These are phyloP conservation scores for Didymella pomorum DNA, from an alignment of 2,329 filamentous ascomycete genomes.

Conservation along the genomic window DNA sequence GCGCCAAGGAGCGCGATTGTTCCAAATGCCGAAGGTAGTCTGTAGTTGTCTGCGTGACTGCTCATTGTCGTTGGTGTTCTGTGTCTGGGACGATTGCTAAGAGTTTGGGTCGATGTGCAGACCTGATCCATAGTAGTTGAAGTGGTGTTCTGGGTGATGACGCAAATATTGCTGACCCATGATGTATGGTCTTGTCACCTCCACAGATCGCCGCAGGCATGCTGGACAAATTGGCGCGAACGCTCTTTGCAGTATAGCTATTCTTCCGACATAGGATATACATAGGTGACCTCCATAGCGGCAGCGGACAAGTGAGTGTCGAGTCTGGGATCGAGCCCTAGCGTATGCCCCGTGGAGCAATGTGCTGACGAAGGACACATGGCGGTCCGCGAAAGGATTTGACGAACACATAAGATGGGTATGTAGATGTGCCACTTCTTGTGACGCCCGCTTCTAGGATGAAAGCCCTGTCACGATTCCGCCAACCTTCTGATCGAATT, in stretches of 20 bases:
- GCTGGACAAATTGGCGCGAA: not conserved
- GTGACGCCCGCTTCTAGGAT: not conserved
- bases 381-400: not conserved
- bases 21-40: not conserved
- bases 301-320: not conserved
- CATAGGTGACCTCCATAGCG: not conserved
- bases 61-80: not conserved
- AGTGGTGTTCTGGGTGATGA: not conserved
- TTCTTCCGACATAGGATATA: not conserved
- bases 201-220: constrained; percentile 3
- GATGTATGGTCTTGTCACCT: not conserved
- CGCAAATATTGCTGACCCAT: constrained; percentile 1
- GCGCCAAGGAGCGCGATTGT: not conserved
- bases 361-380: not conserved
- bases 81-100: not conserved
- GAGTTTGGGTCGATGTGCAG: not conserved
- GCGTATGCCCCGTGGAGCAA: not conserved
- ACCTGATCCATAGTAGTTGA: not conserved
- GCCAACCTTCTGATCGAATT: constrained; percentile 35
- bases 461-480: constrained; percentile 30
- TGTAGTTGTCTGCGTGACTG: not conserved
- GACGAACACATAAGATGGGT: not conserved
- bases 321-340: not conserved
- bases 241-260: not conserved
- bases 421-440: not conserved